Evolutionary conservation across 805 yeast species (phyloP).

Genomic region (Metschnikowia hibisci): DNA sequence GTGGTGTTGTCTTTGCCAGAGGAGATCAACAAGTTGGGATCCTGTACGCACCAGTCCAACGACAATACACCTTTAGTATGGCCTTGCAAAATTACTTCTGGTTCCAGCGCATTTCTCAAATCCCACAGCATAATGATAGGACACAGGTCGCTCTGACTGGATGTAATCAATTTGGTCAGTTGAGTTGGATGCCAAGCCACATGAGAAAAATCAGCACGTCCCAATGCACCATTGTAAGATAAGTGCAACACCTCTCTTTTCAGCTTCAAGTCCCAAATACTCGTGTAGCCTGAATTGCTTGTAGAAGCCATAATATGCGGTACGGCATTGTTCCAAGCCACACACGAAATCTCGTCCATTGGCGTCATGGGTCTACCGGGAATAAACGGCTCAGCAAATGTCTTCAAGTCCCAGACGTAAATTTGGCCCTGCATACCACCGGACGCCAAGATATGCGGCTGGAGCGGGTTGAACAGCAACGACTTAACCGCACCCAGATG

Average conservation of each 20-base stretch:
- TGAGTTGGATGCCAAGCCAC: constrained; percentile 95
- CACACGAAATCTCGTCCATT: constrained; percentile 71
- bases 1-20: constrained; percentile 90
- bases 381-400: constrained; percentile 50
- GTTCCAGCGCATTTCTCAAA: constrained; percentile 88
- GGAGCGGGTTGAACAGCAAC: constrained; percentile 73
- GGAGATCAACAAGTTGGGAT: constrained; percentile 74
- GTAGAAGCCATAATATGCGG: constrained; percentile 88
- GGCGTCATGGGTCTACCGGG: constrained; percentile 83
- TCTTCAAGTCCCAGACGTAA: constrained; percentile 82
- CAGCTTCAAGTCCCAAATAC: constrained; percentile 90
- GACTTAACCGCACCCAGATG: constrained; percentile 71
- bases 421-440: constrained; percentile 91
- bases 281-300: constrained; percentile 77
- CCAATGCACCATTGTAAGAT: constrained; percentile 56
- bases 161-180: constrained; percentile 83
- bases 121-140: constrained; percentile 92
- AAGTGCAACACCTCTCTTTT: constrained; percentile 86
- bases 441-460: constrained; percentile 69
- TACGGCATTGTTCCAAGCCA: constrained; percentile 85
- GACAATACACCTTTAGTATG: constrained; percentile 87
- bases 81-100: constrained; percentile 70
- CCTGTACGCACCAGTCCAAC: constrained; percentile 89
- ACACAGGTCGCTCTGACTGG: constrained; percentile 72
- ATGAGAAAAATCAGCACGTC: constrained; percentile 66